These are phyloP conservation scores for Exophiala sp. DNA, from an alignment of 2,329 filamentous ascomycete species.

Conservation along the genomic window DNA sequence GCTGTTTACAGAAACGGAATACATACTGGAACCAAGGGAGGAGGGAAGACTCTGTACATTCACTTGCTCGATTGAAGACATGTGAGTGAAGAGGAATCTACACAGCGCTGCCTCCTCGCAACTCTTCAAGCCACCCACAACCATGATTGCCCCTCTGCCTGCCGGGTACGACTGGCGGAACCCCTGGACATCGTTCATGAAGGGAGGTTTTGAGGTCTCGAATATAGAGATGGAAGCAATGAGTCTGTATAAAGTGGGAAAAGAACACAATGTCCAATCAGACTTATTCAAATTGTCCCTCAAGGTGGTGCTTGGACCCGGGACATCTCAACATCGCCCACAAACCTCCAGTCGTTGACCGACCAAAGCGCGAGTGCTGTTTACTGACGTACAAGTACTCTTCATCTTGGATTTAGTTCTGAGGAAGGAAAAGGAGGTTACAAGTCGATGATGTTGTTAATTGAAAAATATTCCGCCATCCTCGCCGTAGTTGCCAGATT, in stretches of 20 bases:
- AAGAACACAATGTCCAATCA: slow-evolving; percentile 29
- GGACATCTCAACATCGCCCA: slow-evolving; percentile 31
- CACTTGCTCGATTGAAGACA: no score
- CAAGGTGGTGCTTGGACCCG: slow-evolving; percentile 30
- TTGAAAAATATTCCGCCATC: slow-evolving; percentile 1
- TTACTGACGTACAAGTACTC: slow-evolving; percentile 24
- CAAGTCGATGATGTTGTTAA: not conserved
- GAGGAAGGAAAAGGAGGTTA: slow-evolving; percentile 21
- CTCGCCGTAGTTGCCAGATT: slow-evolving; percentile 7
- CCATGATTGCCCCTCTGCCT: no score
- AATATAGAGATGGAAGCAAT: not conserved
- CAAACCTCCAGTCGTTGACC: slow-evolving; percentile 23
- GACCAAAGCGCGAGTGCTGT: slow-evolving; percentile 26
- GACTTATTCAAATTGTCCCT: slow-evolving; percentile 28
- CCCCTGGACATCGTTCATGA: no score
- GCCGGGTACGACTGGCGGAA: no score
- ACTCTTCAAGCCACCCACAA: no score
- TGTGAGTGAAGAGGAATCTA: no score
- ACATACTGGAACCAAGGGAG: no score
- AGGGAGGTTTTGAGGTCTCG: not conserved
- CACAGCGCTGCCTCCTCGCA: no score
- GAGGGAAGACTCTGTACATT: no score
- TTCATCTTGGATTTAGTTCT: slow-evolving; percentile 32
- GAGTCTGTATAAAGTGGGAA: not conserved
- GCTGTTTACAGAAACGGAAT: no score